Conservation (phyloP, 805 yeast species). For the Hanseniaspora clermontiae region DNA sequence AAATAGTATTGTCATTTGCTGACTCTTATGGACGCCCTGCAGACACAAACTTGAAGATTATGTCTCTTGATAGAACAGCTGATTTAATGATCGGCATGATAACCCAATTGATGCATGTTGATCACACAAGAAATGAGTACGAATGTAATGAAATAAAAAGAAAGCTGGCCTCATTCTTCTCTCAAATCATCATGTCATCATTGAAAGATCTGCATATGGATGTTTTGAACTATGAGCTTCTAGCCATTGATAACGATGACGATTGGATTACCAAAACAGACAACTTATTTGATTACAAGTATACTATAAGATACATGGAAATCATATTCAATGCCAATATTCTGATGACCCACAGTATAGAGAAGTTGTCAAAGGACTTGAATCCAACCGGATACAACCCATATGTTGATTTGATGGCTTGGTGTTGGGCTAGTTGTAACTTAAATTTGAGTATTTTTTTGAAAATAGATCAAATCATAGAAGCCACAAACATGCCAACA, state of each 20-base stretch:
- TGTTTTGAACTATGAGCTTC: slow-evolving; percentile 18
- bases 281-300: slow-evolving; percentile 28
- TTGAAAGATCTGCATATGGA: slow-evolving; percentile 4
- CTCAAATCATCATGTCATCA: not conserved
- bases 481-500: slow-evolving; percentile 10
- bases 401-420: slow-evolving; percentile 43
- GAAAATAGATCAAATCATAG: slow-evolving; percentile 46
- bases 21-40: slow-evolving; percentile 68
- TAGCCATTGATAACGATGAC: slow-evolving; percentile 28
- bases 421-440: slow-evolving; percentile 57
- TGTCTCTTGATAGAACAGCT: slow-evolving; percentile 46
- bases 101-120: slow-evolving; percentile 7
- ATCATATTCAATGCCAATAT: slow-evolving; percentile 36
- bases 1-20: slow-evolving; percentile 29
- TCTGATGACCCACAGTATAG: slow-evolving; percentile 33
- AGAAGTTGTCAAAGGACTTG: slow-evolving; percentile 22
- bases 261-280: slow-evolving; percentile 18
- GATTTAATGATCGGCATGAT: slow-evolving; percentile 38
- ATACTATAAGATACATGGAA: slow-evolving; percentile 31
- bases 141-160: not conserved
- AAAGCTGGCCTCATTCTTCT: slow-evolving; percentile 1
- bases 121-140: not conserved
- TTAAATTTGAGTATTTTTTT: slow-evolving; percentile 46
- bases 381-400: slow-evolving; percentile 40
- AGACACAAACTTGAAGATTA: slow-evolving; percentile 26